Evolutionary conservation across 345 rosid genomes (phyloP).

Genomic region (Lagerstroemia speciosa): DNA sequence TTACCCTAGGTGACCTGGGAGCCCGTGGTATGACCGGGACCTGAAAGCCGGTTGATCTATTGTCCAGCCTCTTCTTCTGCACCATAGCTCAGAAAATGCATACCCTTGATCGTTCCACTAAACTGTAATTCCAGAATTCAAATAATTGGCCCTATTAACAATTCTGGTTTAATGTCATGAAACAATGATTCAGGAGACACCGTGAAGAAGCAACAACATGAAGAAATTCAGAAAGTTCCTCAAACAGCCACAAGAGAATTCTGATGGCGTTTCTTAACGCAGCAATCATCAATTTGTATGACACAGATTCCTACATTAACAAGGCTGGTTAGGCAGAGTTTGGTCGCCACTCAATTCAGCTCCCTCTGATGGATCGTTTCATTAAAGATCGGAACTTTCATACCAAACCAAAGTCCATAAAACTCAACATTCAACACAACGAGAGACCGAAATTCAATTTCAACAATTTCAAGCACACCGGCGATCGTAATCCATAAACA

Average conservation of each 20-base stretch:
- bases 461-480: background rate
- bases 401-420: background rate
- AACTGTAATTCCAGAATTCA: background rate
- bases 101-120: constrained; percentile 1
- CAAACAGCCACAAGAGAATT: background rate
- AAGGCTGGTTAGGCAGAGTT: background rate
- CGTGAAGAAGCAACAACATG: background rate
- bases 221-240: background rate
- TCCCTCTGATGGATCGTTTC: background rate
- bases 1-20: constrained; percentile 86
- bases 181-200: background rate
- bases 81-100: constrained; percentile 54
- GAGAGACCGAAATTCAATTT: background rate
- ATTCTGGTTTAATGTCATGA: background rate
- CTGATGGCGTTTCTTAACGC: background rate
- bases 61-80: constrained; percentile 53
- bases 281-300: background rate
- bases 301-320: background rate
- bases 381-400: background rate
- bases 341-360: background rate
- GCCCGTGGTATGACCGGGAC: constrained; percentile 59
- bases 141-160: background rate
- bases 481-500: background rate
- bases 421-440: background rate
- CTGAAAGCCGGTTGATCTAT: constrained; percentile 46